Evolutionary conservation across 805 yeast genomes (phyloP), one percentile per base, ranked within the genome.

Genomic region (Nakazawaea populi): DNA sequence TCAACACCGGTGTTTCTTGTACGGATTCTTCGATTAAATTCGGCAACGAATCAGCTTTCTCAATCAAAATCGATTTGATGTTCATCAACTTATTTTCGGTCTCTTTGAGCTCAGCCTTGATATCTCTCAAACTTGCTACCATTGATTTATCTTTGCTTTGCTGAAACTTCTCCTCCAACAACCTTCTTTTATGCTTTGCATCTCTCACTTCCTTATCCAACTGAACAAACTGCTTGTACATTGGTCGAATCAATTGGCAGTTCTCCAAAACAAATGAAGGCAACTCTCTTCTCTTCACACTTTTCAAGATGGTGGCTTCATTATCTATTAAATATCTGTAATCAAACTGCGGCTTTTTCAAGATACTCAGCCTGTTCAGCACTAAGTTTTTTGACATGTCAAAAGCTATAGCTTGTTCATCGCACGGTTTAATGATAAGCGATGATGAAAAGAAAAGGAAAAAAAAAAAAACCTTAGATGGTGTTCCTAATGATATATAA

Each of bases 21-120:
- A 81, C 88, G 0, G 74, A 57, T 0, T 71, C 63, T 52, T 80
- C 81, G 0, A 86, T 64, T 27, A 76, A 61, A 58, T 87, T 87
- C 0, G 96, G 96, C n/a, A 87, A 65, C 0, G 70, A 61, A 8
- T 77, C 81, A 1, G 79, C 77, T 11, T 66, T 64, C 0, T 60
- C 52, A 36, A 64, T 62, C 0, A 84, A 63, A 3, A 62, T 58
- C 5, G 67, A 61, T 18, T 79, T 73, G 4, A 76, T 54, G 0
- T 42, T 48, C 6, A 54, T 64, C n/a, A 62, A 55, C 1, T 52
- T 35, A 2, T 59, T 57, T 14, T 79, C 74, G 4, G 74, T 52
- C 0, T 42, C 49, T 8, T 56, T 66, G 27, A 62, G 54, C 1
- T 51, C 35, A 3, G 58, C 56, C 41, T 66, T 66, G 4, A 60